Evolutionary conservation across 805 yeast genomes (phyloP).

Genomic region (Saccharomycopsis amapae): DNA sequence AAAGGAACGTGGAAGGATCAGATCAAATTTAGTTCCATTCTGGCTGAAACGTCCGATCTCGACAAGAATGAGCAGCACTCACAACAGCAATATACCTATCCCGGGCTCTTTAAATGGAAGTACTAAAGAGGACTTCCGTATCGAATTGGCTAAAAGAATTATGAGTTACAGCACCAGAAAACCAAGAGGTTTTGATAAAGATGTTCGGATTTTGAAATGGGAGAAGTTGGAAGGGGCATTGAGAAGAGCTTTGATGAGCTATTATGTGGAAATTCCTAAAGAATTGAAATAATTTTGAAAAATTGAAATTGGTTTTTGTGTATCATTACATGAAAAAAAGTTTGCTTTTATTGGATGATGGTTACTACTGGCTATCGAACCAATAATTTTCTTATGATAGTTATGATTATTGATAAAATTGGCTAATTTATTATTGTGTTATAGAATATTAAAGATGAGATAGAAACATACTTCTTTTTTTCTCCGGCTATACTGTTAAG

Average conservation of each 20-base stretch:
- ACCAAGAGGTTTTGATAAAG: constrained; percentile 65
- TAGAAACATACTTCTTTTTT: too few species aligned
- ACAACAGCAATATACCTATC: too few species aligned
- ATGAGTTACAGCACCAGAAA: constrained; percentile 56
- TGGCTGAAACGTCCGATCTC: constrained; percentile 57
- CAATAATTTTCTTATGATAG: too few species aligned
- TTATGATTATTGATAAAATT: too few species aligned
- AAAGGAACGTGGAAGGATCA: constrained; percentile 56
- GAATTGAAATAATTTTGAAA: too few species aligned
- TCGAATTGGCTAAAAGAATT: constrained; percentile 55
- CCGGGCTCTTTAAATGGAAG: constrained; percentile 23
- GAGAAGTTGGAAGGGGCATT: constrained; percentile 52
- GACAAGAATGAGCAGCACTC: constrained; percentile 27
- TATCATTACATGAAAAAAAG: too few species aligned
- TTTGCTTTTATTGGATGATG: too few species aligned
- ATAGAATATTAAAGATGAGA: too few species aligned
- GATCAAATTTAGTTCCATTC: constrained; percentile 60
- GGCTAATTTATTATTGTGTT: too few species aligned
- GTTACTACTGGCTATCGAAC: too few species aligned
- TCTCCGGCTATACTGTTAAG: too few species aligned
- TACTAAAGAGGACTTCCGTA: constrained; percentile 31
- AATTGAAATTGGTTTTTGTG: too few species aligned
- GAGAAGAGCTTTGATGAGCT: constrained; percentile 57
- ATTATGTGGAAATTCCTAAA: constrained; percentile 50
- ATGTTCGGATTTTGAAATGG: constrained; percentile 57